These are phyloP conservation scores for Bruguiera parviflora DNA, from an alignment of 345 rosid genomes.

Conservation along the genomic window DNA sequence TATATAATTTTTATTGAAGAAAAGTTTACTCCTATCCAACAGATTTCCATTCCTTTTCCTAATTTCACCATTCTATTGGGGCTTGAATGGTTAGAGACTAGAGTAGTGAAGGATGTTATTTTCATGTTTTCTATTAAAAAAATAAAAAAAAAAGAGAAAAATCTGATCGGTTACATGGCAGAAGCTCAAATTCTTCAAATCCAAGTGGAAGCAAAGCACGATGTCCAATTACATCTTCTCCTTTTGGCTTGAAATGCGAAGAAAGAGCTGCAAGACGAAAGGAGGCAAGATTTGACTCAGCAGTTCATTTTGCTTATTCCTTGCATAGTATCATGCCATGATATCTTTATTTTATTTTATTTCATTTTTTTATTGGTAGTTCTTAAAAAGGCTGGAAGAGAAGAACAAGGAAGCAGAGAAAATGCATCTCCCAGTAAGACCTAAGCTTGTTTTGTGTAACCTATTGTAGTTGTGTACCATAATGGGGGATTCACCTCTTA, in stretches of 20 bases:
- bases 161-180: conserved; percentile 21
- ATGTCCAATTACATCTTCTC: conserved; percentile 39
- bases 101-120: neutral
- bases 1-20: neutral
- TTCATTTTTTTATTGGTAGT: conserved; percentile 30
- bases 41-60: neutral
- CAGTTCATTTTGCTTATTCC: neutral
- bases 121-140: conserved; percentile 10
- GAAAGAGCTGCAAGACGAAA: conserved; percentile 80
- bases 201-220: conserved; percentile 39
- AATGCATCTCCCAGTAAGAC: conserved; percentile 29
- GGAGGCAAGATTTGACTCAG: conserved; percentile 49
- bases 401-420: conserved; percentile 44
- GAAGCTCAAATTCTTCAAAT: conserved; percentile 39
- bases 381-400: conserved; percentile 65
- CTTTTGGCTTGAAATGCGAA: conserved; percentile 75
- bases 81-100: conserved; percentile 4
- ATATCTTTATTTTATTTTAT: neutral
- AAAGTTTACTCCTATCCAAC: neutral
- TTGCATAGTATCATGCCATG: conserved; percentile 7
- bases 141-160: neutral
- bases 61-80: neutral
- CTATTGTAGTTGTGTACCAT: neutral
- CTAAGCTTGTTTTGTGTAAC: conserved; percentile 32
- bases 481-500: neutral